Evolutionary conservation across 108 stramenopile species (phyloP).

Genomic region (Asterionellopsis glacialis): DNA sequence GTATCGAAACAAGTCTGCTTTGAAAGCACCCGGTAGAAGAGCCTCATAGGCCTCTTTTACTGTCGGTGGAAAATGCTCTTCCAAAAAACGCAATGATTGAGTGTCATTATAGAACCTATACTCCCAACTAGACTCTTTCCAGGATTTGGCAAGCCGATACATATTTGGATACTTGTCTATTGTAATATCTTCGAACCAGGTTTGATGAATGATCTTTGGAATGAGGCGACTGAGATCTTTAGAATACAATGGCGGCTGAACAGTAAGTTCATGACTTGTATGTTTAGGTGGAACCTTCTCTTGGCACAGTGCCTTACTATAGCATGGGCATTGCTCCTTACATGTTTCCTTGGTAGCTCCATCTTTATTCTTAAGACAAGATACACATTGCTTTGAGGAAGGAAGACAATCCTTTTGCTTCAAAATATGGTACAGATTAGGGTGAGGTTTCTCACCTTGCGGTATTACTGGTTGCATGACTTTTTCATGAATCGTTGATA

Average conservation of each 20-base stretch:
- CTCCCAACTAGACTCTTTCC: slow-evolving; percentile 71
- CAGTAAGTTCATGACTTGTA: slow-evolving; percentile 45
- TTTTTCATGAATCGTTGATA: slow-evolving; percentile 57
- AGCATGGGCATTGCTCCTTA: slow-evolving; percentile 46
- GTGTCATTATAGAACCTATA: slow-evolving; percentile 69
- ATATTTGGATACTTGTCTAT: slow-evolving; percentile 64
- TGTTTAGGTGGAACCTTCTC: slow-evolving; percentile 50
- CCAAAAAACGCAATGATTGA: slow-evolving; percentile 44
- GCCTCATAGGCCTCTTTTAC: slow-evolving; percentile 70
- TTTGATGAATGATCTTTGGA: slow-evolving; percentile 83
- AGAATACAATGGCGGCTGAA: slow-evolving; percentile 49
- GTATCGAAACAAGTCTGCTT: slow-evolving; percentile 86
- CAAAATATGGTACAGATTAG: slow-evolving; percentile 42
- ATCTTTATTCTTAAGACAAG: slow-evolving; percentile 60
- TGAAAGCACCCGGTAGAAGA: slow-evolving; percentile 64
- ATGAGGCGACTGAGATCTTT: slow-evolving; percentile 61
- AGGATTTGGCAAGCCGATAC: slow-evolving; percentile 63
- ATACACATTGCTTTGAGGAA: slow-evolving; percentile 45
- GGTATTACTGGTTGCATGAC: slow-evolving; percentile 33
- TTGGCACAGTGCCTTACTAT: slow-evolving; percentile 65
- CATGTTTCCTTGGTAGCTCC: slow-evolving; percentile 57
- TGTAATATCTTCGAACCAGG: slow-evolving; percentile 49
- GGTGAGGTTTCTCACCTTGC: slow-evolving; percentile 23
- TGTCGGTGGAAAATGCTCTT: slow-evolving; percentile 65
- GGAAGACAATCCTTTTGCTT: slow-evolving; percentile 41